Evolutionary conservation across 345 rosid genomes (phyloP).

Genomic region (Reutealis trisperma): DNA sequence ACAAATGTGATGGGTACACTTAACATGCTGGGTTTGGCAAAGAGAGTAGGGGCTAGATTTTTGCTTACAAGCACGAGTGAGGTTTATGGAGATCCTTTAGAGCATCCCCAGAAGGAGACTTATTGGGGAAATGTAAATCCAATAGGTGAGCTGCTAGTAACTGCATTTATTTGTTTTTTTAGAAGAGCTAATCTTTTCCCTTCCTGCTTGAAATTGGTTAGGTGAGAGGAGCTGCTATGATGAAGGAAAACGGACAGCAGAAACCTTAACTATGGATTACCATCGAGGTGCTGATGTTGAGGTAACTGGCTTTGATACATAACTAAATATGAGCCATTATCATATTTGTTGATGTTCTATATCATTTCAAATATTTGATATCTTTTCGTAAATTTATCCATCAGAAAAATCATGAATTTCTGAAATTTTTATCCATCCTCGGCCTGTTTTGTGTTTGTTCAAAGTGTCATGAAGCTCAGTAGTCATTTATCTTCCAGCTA

Average conservation of each 20-base stretch:
- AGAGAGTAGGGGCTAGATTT: conserved; percentile 97
- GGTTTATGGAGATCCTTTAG: conserved; percentile 98
- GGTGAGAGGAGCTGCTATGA: conserved; percentile 98
- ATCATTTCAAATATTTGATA: neutral
- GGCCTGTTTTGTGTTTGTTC: too few species aligned
- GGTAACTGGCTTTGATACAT: conserved; percentile 45
- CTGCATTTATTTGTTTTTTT: conserved; percentile 5
- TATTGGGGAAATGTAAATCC: too few species aligned
- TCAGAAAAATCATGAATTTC: neutral
- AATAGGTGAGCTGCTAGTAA: conserved; percentile 51
- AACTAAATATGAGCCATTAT: conserved; percentile 1
- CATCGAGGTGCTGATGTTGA: conserved; percentile 94
- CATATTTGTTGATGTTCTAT: neutral
- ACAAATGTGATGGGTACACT: conserved; percentile 99
- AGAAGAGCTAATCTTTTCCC: conserved; percentile 4
- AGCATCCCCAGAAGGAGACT: conserved; percentile 99
- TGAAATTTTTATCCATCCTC: neutral
- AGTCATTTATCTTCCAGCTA: neutral
- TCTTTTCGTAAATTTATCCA: too few species aligned
- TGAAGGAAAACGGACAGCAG: conserved; percentile 98
- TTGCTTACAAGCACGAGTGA: conserved; percentile 97
- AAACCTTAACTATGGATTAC: conserved; percentile 94
- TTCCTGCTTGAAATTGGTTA: conserved; percentile 24
- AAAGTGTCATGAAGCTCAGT: too few species aligned
- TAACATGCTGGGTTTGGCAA: conserved; percentile 97